phyloP scores from a whole-genome alignment of 805 yeast species.

The Cyberlindnera maritima region DNA sequence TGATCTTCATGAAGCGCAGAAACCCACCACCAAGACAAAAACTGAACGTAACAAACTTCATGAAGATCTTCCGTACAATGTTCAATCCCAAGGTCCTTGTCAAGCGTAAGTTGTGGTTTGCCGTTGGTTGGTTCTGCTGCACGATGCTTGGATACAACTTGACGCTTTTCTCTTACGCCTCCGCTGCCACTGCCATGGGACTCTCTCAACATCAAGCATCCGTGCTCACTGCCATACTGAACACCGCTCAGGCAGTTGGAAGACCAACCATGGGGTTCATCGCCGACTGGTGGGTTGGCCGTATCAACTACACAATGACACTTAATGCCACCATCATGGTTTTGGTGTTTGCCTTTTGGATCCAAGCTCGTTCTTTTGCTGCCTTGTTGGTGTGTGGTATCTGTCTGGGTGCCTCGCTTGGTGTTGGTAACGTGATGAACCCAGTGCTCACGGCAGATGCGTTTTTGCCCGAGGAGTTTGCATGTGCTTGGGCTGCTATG shows the following conservation, averaged over 20 bases:
- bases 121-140: constrained; percentile 36
- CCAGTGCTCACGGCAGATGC: constrained; percentile 40
- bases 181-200: constrained; percentile 48
- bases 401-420: constrained; percentile 42
- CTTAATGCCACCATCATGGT: constrained; percentile 35
- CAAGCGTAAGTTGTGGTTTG: constrained; percentile 28
- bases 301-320: constrained; percentile 42
- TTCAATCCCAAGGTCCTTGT: constrained; percentile 31
- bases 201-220: constrained; percentile 41
- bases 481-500: constrained; percentile 38
- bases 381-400: constrained; percentile 40
- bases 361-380: constrained; percentile 36
- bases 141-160: constrained; percentile 41
- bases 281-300: constrained; percentile 43
- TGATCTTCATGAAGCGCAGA: constrained; percentile 34
- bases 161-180: constrained; percentile 43
- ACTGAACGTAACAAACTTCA: constrained; percentile 6
- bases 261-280: constrained; percentile 45
- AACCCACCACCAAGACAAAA: constrained; percentile 20
- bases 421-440: constrained; percentile 43
- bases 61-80: constrained; percentile 19
- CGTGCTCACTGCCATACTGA: constrained; percentile 42
- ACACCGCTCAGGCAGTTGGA: constrained; percentile 46
- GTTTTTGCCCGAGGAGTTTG: constrained; percentile 34
- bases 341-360: constrained; percentile 46